These are phyloP conservation scores for Suillus subaureus DNA, from an alignment of 768 basidiomycete species.

Conservation along the genomic window DNA sequence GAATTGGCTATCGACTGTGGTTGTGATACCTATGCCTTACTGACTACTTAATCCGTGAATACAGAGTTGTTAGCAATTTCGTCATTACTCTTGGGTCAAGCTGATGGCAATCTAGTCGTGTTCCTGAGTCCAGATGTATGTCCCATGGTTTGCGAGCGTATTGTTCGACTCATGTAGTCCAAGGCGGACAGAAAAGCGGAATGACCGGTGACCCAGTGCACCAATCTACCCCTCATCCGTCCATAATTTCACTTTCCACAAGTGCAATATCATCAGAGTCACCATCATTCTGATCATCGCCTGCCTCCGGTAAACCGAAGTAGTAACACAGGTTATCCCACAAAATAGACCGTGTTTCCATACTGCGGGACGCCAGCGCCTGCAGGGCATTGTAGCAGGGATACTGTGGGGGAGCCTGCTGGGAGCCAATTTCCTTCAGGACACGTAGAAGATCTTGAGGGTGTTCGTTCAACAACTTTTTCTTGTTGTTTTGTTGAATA, in stretches of 20 bases:
- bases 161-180: not conserved
- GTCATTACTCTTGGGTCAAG: not conserved
- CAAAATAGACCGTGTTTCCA: not conserved
- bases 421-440: not conserved
- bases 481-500: not conserved
- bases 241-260: not conserved
- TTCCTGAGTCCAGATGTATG: not conserved
- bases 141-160: not conserved
- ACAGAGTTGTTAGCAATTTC: not conserved
- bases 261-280: constrained; percentile 4
- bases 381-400: not conserved
- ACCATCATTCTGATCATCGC: constrained; percentile 1
- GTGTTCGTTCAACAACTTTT: not conserved
- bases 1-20: not conserved
- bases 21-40: not conserved
- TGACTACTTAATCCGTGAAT: not conserved
- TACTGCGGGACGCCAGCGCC: not conserved
- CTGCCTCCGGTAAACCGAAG: constrained; percentile 1
- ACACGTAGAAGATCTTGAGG: constrained; percentile 3
- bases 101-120: not conserved
- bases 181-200: not conserved
- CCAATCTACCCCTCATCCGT: not conserved
- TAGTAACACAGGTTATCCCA: not conserved
- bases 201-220: too few species aligned
- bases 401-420: not conserved